A percentile compares a stretch with the other conserved stretches of the same genome.
Conservation (phyloP, 2,329 filamentous ascomycete species). For the Pyrenochaeta sp. region DNA sequence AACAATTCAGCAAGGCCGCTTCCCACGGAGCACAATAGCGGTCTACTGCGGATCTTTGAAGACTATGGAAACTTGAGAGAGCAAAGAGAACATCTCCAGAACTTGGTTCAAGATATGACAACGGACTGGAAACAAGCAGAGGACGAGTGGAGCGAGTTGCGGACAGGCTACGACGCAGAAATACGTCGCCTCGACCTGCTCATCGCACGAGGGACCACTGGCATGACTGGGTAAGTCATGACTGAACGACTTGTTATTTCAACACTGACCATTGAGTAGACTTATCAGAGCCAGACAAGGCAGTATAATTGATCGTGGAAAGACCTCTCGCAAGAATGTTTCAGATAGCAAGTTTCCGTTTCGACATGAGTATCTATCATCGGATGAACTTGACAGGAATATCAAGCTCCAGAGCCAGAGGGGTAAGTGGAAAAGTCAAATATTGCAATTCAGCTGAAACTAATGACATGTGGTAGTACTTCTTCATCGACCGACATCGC, state of each 20-base stretch:
- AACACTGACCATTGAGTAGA: slow-evolving; percentile 18
- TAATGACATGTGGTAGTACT: slow-evolving; percentile 23
- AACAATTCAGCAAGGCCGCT: slow-evolving; percentile 28
- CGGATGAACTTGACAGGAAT: slow-evolving; percentile 30
- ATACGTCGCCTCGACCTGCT: slow-evolving; percentile 55
- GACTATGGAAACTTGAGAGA: slow-evolving; percentile 47
- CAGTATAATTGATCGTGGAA: slow-evolving; percentile 46
- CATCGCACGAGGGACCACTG: slow-evolving; percentile 51
- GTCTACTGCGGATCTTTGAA: slow-evolving; percentile 53
- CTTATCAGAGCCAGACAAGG: slow-evolving; percentile 52
- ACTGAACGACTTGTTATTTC: background rate
- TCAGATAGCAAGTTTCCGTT: slow-evolving; percentile 16
- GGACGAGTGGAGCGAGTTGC: slow-evolving; percentile 41
- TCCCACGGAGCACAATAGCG: slow-evolving; percentile 43
- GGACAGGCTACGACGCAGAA: slow-evolving; percentile 49
- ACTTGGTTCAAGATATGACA: slow-evolving; percentile 34
- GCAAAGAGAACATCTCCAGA: slow-evolving; percentile 41
- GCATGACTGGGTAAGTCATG: slow-evolving; percentile 45
- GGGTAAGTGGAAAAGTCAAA: slow-evolving; percentile 19
- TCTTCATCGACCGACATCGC: slow-evolving; percentile 41
- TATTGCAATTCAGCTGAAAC: background rate
- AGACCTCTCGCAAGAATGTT: slow-evolving; percentile 25
- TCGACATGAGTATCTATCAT: slow-evolving; percentile 19
- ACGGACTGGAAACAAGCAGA: slow-evolving; percentile 36
- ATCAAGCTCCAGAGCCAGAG: slow-evolving; percentile 33